Base-by-base conservation (phyloP, 139 green algal genomes). In the Tetradesmus lagerheimii region DNA sequence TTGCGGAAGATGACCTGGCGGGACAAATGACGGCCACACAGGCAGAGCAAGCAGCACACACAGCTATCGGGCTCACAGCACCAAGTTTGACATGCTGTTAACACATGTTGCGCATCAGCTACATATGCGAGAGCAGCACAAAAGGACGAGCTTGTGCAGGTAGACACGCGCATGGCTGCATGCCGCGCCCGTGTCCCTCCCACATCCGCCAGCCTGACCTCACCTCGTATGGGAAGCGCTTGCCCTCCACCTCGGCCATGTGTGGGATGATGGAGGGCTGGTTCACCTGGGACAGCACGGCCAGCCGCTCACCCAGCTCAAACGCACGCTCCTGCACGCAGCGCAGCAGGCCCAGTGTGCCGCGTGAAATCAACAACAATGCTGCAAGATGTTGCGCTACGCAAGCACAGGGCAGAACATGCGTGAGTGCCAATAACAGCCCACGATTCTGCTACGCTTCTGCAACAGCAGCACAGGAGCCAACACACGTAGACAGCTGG, bases 251-350 rank as follows among this genome's bases (percentile, higher is more conserved):
- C 93, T 99, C 96, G 0, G 94, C 96, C 47, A 97, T 95, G 87
- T 99, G 98, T 34, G 96, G 96, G 18, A 99, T 96, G 76, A 99
- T 92, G 31, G 97, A 94, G n/a, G 95, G 92, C 87, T 93, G 85
- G 67, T 98, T 96, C 62, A 98, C 76, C 38, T 97, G 93, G 45
- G 93, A 83, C 85, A 98, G 92, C 37, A 98, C 91, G 12, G 78
- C 89, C 6, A 82, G 89, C 4, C 97, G 93, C 34, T 97, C 95
- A 15, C 95, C 94, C 78, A 99, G 92, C 78, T 93, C 91, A 87
- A 97, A 98, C 16, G 92, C 92, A 39, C 94, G 91, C 89, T 94
- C 90, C 92, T 25, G 57, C 43, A 71, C 12, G 47, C 47, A 43
- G 18, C 27, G 76, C 45, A 86, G 25, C 71, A 53, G 64, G 31